Conservation (phyloP, 2,329 filamentous ascomycete genomes). For the Emmonsiellopsis sp. region DNA sequence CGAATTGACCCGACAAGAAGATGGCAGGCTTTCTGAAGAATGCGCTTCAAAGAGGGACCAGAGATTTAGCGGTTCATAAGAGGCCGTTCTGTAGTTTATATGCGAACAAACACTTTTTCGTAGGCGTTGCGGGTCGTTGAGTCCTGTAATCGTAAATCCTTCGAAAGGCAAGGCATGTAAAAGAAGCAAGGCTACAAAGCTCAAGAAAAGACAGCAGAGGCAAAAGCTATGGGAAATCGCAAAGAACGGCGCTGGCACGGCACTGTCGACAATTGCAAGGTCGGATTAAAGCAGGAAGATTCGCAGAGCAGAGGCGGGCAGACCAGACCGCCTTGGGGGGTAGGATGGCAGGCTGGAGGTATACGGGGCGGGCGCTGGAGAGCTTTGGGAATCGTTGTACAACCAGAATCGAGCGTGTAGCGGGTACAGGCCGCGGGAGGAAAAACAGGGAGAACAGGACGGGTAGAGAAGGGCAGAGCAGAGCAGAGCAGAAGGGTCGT, state of each 20-base stretch:
- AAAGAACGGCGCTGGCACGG: background rate
- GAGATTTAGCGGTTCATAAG: no score
- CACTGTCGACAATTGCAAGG: background rate
- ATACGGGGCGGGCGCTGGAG: background rate
- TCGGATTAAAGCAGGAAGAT: background rate
- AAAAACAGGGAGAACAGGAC: background rate
- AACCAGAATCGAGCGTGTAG: constrained; percentile 19
- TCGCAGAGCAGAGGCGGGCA: background rate
- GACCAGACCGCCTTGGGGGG: background rate
- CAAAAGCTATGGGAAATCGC: background rate
- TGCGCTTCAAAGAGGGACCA: no score
- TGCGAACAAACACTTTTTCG: no score
- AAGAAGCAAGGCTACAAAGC: constrained; percentile 14
- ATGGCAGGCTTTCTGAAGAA: no score
- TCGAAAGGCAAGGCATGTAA: constrained; percentile 13
- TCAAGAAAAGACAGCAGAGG: constrained; percentile 1
- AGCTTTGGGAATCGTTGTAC: constrained; percentile 4
- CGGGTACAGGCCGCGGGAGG: constrained; percentile 12
- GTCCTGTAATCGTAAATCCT: constrained; percentile 24
- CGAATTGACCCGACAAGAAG: background rate
- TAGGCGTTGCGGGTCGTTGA: constrained; percentile 17
- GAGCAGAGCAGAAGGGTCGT: constrained; percentile 5
- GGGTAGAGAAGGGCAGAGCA: constrained; percentile 7
- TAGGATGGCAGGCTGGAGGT: background rate
- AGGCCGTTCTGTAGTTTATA: no score